Percentiles rank a stretch among this genome's conserved stretches.
These are phyloP conservation scores for Epichloe festucae DNA, from an alignment of 2,329 filamentous ascomycete genomes.

Conservation along the genomic window DNA sequence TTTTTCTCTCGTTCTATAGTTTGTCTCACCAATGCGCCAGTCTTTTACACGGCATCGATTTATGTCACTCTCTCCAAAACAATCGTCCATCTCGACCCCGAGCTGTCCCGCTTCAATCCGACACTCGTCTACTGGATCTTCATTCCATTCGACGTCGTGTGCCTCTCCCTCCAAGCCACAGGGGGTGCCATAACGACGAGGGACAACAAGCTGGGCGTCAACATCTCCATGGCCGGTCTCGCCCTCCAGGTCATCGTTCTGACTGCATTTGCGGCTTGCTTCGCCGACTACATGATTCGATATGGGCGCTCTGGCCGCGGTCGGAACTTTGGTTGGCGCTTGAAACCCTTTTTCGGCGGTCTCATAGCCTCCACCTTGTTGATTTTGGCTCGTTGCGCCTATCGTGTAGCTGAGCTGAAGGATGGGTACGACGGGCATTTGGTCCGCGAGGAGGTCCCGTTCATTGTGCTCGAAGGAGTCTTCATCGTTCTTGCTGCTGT, in stretches of 20 bases:
- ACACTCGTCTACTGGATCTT: conserved; percentile 33
- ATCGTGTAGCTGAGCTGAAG: conserved; percentile 52
- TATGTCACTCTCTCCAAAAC: conserved; percentile 45
- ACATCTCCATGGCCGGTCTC: conserved; percentile 37
- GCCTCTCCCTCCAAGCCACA: conserved; percentile 42
- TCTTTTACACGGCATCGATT: conserved; percentile 46
- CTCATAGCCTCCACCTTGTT: conserved; percentile 40
- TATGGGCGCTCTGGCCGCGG: conserved; percentile 20
- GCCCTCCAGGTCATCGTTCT: conserved; percentile 45
- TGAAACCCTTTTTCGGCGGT: conserved; percentile 36
- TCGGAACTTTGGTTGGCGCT: conserved; percentile 15
- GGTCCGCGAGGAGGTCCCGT: conserved; percentile 37
- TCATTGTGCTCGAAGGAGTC: conserved; percentile 39
- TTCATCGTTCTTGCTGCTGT: conserved; percentile 24
- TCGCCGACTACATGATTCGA: conserved; percentile 37
- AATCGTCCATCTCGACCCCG: conserved; percentile 26
- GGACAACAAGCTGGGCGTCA: conserved; percentile 23
- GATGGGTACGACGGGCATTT: conserved; percentile 46
- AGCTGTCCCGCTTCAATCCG: conserved; percentile 30
- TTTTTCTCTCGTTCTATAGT: conserved; percentile 18
- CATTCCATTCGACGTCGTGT: conserved; percentile 43
- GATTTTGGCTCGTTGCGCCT: conserved; percentile 50
- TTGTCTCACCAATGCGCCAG: conserved; percentile 39
- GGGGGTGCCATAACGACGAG: conserved; percentile 43
- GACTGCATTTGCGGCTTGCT: conserved; percentile 34